Evolutionary conservation across 1,284 basidiomycete species (phyloP).

Genomic region (Rhodotorula mucilaginosa): DNA sequence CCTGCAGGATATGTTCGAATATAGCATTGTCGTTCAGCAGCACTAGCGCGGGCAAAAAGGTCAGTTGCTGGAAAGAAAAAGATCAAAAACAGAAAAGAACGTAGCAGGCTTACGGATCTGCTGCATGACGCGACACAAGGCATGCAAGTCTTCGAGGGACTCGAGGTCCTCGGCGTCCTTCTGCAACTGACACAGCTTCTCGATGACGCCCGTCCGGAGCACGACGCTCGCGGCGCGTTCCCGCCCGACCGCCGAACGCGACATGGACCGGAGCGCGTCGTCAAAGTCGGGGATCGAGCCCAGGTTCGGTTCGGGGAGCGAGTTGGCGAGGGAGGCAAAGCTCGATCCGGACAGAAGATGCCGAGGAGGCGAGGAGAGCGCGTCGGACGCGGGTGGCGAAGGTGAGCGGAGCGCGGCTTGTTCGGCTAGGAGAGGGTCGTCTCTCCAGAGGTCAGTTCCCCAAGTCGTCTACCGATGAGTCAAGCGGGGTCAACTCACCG

Average conservation of each 20-base stretch:
- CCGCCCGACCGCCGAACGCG: constrained; percentile 64
- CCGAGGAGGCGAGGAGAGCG: constrained; percentile 22
- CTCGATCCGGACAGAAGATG: constrained; percentile 11
- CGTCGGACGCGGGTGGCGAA: constrained; percentile 27
- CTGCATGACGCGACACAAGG: constrained; percentile 88
- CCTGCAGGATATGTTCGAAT: constrained; percentile 91
- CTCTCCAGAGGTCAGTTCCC: background rate
- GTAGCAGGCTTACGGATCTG: constrained; percentile 71
- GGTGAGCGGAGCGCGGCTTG: constrained; percentile 20
- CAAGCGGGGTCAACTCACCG: constrained; percentile 10
- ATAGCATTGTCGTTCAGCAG: constrained; percentile 92
- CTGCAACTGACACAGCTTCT: constrained; percentile 77
- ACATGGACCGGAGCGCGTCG: constrained; percentile 45
- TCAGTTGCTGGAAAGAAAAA: background rate
- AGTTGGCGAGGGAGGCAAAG: constrained; percentile 15
- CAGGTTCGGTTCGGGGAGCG: constrained; percentile 48
- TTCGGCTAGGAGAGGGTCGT: constrained; percentile 43
- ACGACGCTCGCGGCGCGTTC: constrained; percentile 51
- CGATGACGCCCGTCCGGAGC: constrained; percentile 72
- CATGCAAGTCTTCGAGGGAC: constrained; percentile 81
- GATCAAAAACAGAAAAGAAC: background rate
- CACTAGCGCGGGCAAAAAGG: constrained; percentile 57
- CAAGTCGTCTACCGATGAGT: too few relatives aligned
- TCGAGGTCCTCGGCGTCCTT: constrained; percentile 88
- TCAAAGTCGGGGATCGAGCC: constrained; percentile 49